Evolutionary conservation across 176 grass and related monocot species (phyloP).

Genomic region (Zoysia pacifica): DNA sequence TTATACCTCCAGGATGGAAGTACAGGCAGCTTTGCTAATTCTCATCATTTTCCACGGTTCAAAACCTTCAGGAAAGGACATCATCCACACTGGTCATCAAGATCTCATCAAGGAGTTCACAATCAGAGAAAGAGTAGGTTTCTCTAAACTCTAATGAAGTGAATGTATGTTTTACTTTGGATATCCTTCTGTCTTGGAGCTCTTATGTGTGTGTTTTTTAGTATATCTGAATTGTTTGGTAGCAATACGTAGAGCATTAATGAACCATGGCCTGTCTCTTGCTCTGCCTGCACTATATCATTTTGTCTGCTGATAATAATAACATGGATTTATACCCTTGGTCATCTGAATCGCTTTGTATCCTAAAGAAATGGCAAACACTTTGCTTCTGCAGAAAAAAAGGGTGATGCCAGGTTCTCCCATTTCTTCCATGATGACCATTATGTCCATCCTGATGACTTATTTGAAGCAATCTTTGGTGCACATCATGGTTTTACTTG

Average conservation of each 20-base stretch:
- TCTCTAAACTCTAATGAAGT: slow-evolving; percentile 12
- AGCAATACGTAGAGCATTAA: not conserved
- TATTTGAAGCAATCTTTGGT: slow-evolving; percentile 67
- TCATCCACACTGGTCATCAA: slow-evolving; percentile 51
- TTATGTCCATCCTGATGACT: slow-evolving; percentile 56
- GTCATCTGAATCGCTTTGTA: not conserved
- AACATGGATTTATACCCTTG: not conserved
- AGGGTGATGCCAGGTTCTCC: slow-evolving; percentile 42
- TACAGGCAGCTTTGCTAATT: slow-evolving; percentile 50
- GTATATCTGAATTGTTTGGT: slow-evolving; percentile 12
- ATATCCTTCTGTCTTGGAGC: not conserved
- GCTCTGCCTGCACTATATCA: not conserved
- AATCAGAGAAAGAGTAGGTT: slow-evolving; percentile 64
- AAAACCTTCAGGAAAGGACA: slow-evolving; percentile 54
- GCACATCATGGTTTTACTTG: slow-evolving; percentile 53
- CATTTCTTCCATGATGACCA: slow-evolving; percentile 60
- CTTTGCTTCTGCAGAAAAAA: slow-evolving; percentile 49
- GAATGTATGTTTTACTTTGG: not conserved
- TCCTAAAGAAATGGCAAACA: not conserved
- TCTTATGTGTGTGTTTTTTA: not conserved
- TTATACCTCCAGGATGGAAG: slow-evolving; percentile 61
- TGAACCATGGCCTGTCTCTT: not conserved
- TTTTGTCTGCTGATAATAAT: not conserved
- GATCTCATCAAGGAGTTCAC: slow-evolving; percentile 44
- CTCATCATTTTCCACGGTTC: slow-evolving; percentile 50